Conservation (phyloP, 2,329 filamentous ascomycete genomes). For the Aspergillus ochraceoroseus region DNA sequence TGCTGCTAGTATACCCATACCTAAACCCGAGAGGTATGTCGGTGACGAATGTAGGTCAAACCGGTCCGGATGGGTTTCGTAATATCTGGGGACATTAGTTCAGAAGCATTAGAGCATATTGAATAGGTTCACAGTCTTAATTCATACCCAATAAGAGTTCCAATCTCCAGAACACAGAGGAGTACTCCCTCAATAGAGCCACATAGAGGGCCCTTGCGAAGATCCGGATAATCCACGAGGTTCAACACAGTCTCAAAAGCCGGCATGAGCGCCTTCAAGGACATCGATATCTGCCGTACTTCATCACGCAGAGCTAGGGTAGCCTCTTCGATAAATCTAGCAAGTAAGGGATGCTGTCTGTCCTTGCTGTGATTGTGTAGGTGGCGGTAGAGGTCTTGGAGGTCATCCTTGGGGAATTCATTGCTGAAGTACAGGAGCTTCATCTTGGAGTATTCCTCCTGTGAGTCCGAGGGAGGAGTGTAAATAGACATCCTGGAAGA, state of each 20-base stretch:
- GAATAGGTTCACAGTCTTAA: too few relatives aligned
- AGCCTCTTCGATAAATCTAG: conserved; percentile 41
- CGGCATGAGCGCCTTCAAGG: conserved; percentile 19
- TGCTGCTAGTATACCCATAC: conserved; percentile 45
- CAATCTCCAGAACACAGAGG: conserved; percentile 41
- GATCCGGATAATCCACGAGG: conserved; percentile 18
- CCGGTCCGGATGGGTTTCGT: conserved; percentile 4
- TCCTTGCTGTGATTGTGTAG: conserved; percentile 43
- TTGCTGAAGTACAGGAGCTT: conserved; percentile 47
- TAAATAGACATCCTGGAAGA: conserved; percentile 7
- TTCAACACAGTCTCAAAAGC: conserved; percentile 22
- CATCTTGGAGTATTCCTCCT: conserved; percentile 10
- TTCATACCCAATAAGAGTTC: conserved; percentile 46
- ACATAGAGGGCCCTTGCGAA: conserved; percentile 42
- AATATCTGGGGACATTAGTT: conserved; percentile 9
- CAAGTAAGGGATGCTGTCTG: conserved; percentile 34
- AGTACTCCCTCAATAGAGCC: conserved; percentile 47
- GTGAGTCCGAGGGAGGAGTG: conserved; percentile 6
- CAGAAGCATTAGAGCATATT: too few relatives aligned
- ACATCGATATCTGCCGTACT: conserved; percentile 22
- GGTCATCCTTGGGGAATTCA: conserved; percentile 47
- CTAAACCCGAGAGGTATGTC: conserved; percentile 34
- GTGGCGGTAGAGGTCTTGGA: conserved; percentile 39
- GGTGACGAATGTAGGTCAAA: conserved; percentile 7
- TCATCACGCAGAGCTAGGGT: conserved; percentile 44